Base-by-base conservation (phyloP, 73 alveolate species). In the Stentor roeselii region DNA sequence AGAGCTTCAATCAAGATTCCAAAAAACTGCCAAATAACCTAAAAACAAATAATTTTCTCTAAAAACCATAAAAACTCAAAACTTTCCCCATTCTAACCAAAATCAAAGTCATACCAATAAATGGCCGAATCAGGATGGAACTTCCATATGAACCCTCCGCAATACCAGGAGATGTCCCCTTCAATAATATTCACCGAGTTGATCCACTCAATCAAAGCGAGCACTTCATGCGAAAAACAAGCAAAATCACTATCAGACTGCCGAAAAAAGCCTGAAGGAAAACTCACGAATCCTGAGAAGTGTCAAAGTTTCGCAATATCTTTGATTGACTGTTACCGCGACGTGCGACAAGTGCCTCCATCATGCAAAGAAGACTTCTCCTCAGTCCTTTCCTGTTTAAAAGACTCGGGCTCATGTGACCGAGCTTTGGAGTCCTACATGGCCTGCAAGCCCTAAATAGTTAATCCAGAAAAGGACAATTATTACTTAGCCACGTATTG, bases 211-310 rank as follows among this genome's bases (percentile, higher is more conserved):
- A 40, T 32, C 41, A 67, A 34, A 67, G 80, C 80, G 1, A 27
- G 14, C 34, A 30, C 27, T 32, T n/a, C 80, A 1, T 67, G 80
- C 34, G 80, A 3, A 2, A 21, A 21, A 67, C 42, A 27, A 15
- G 80, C 37, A n/a, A 67, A 67, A 32, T 27, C 11, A 34, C 37
- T 67, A 27, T 36, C 80, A 27, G 80, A 67, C 11, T 67, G 80
- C 42, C 37, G 80, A 21, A 67, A 67, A 67, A 67, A 40, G 34
- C 80, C 80, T 27, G 37, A 21, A 11, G 80, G 80, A 32, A 67
- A 34, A 67, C 11, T 67, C 11, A 40, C 34, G 80, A 27, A 67
- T 34, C 80, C 80, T 21, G 80, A 67, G 80, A 67, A 21, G 11
- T 67, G 80, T 67, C 50, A 67, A 32, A 21, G 41, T 67, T 34